Base-by-base conservation (phyloP, 192 early-diverging fungal species). In the Entomortierella chlamydospora region DNA sequence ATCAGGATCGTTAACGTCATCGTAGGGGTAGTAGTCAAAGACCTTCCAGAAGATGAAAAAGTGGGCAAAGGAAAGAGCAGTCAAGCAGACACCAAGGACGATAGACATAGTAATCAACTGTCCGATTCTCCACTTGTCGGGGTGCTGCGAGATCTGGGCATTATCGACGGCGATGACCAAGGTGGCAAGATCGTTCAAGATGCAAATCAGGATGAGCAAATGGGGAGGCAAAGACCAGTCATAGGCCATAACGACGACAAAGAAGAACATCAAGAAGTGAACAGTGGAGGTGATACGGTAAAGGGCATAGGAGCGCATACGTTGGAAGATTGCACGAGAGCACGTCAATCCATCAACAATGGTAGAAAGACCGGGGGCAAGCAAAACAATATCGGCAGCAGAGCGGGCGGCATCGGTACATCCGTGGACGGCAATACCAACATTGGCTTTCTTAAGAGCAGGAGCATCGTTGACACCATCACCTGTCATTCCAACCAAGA, bases 401-500 rank as follows among this genome's bases (percentile, higher is more conserved):
- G 93, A 96, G 54, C 95, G 90, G 62, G 97, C 97, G 66, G 95
- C 96, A 82, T 98, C 97, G 17, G 97, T 98, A 83, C 95, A 95
- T 58, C 94, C 95, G 64, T 95, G 90, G 55, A 98, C 95, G 52
- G 97, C 97, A 84, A 98, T 98, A 69, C 97, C 97, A 66, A 98
- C 95, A 79, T 97, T 93, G 60, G 96, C 96, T 87, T 97, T 97
- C 86, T 98, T 98, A 22, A 99, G 83, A 29, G 97, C 97, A 18
- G 97, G 97, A 25, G 97, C 97, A 83, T 99, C 97, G 82, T 99
- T 99, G 53, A 97, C 95, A 83, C 96, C 95, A 84, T 97, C 97
- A 82, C 97, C 97, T 50, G 96, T 98, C 96, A 98, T 97, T 74
- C 94, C 93, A 62, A 95, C 93, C 11, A 94, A 76, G 25, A 90